These are phyloP conservation scores for Achaetomiella virescens DNA, from an alignment of 495 filamentous ascomycete genomes.

Conservation along the genomic window DNA sequence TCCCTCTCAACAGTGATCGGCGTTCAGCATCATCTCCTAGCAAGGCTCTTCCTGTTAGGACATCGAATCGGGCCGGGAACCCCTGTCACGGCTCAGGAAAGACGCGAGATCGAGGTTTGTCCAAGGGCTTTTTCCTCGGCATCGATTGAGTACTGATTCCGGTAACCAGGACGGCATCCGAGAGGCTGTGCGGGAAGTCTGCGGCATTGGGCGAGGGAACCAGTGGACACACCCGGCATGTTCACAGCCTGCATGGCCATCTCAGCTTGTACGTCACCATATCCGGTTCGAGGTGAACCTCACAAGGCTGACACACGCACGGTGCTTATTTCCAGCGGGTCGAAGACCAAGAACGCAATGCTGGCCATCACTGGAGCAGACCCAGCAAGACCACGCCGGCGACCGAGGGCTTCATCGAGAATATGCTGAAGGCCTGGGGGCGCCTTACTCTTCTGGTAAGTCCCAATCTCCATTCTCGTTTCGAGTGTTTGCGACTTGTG, in stretches of 20 bases:
- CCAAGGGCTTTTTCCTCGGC: background rate
- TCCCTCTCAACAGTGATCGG: constrained; percentile 38
- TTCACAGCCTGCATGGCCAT: constrained; percentile 52
- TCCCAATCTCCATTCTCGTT: too few species aligned
- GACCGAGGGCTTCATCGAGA: background rate
- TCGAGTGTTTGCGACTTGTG: too few species aligned
- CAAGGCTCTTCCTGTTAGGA: constrained; percentile 37
- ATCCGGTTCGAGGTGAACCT: background rate
- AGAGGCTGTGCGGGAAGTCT: constrained; percentile 39
- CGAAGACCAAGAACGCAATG: constrained; percentile 33
- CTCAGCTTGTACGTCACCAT: constrained; percentile 38
- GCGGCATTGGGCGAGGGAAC: constrained; percentile 48
- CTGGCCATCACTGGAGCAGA: constrained; percentile 6
- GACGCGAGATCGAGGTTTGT: background rate
- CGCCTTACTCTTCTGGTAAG: background rate
- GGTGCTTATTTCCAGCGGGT: constrained; percentile 41
- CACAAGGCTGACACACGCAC: constrained; percentile 14
- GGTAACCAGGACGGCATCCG: constrained; percentile 35
- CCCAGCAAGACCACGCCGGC: constrained; percentile 13
- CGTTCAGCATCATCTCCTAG: constrained; percentile 49
- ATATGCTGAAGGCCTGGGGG: constrained; percentile 3
- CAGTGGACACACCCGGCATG: constrained; percentile 46
- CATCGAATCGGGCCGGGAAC: background rate
- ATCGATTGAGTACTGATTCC: background rate
- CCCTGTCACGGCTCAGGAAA: background rate